phyloP scores from a whole-genome alignment of 73 alveolate species.

The Paramecium sonneborni region DNA sequence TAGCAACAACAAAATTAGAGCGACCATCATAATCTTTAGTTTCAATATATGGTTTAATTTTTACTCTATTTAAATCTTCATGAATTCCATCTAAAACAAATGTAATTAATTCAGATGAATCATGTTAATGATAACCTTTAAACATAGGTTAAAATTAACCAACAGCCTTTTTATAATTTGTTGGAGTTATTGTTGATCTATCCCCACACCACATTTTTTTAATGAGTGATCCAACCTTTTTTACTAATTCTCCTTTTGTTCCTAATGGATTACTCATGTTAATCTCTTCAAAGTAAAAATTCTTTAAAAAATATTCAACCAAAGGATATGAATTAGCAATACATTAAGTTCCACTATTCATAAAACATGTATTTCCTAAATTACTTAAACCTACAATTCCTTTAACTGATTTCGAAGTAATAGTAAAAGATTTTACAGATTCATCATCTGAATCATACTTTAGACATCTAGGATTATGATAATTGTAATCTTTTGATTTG shows the following conservation, averaged over 20 bases:
- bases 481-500: constrained; percentile 72
- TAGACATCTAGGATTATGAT: constrained; percentile 72
- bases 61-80: constrained; percentile 94
- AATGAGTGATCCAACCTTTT: constrained; percentile 44
- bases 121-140: constrained; percentile 61
- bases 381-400: constrained; percentile 93
- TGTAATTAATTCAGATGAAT: constrained; percentile 81
- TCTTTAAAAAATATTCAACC: constrained; percentile 84
- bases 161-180: constrained; percentile 54
- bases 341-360: constrained; percentile 97
- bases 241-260: constrained; percentile 83
- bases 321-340: constrained; percentile 86
- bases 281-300: constrained; percentile 78
- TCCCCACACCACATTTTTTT: constrained; percentile 65
- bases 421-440: not conserved
- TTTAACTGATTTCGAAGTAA: not conserved
- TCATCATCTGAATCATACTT: constrained; percentile 66
- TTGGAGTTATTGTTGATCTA: constrained; percentile 31
- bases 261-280: constrained; percentile 93
- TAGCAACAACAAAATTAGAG: constrained; percentile 88
- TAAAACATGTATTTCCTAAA: constrained; percentile 99
- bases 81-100: constrained; percentile 93
- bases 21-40: constrained; percentile 73
- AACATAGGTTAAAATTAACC: constrained; percentile 64
- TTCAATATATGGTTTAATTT: constrained; percentile 88